Conservation (phyloP, 139 green algal species). For the Zygnema cylindricum region DNA sequence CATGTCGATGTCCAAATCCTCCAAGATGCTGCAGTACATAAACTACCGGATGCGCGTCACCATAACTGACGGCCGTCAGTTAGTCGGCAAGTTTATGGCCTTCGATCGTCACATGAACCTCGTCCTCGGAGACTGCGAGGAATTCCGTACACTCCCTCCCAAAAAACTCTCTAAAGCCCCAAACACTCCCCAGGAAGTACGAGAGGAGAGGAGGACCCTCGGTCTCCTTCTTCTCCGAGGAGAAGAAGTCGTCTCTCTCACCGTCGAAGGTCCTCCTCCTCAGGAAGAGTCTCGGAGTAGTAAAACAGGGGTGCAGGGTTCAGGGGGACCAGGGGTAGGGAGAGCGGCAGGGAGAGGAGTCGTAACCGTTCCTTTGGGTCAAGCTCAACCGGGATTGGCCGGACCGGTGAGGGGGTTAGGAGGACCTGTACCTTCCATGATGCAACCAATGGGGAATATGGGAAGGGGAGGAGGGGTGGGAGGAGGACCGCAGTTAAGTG, state of each 20-base stretch:
- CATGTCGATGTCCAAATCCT: constrained; percentile 85
- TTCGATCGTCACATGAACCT: constrained; percentile 99
- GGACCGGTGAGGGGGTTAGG: constrained; percentile 87
- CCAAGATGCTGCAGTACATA: constrained; percentile 96
- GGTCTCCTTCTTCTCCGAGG: constrained; percentile 90
- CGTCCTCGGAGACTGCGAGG: constrained; percentile 94
- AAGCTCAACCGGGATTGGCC: constrained; percentile 74
- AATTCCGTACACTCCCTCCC: constrained; percentile 91
- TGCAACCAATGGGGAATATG: constrained; percentile 77
- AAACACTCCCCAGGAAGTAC: constrained; percentile 68
- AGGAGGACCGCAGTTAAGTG: constrained; percentile 22
- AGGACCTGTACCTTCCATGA: constrained; percentile 84
- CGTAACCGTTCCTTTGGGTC: constrained; percentile 41
- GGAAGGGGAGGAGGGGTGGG: background rate
- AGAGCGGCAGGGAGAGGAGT: constrained; percentile 73
- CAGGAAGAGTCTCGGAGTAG: constrained; percentile 70
- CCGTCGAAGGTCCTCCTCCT: constrained; percentile 93
- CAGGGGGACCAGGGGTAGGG: constrained; percentile 81
- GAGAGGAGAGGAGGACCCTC: constrained; percentile 89
- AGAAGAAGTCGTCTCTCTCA: constrained; percentile 90
- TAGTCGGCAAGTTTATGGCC: constrained; percentile 96
- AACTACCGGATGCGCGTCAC: constrained; percentile 85
- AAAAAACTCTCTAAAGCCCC: too few species aligned
- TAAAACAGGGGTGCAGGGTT: constrained; percentile 8
- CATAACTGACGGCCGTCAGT: constrained; percentile 73